phyloP scores from a whole-genome alignment of 164 flowering plant genomes.

The Chimonanthus salicifolius region DNA sequence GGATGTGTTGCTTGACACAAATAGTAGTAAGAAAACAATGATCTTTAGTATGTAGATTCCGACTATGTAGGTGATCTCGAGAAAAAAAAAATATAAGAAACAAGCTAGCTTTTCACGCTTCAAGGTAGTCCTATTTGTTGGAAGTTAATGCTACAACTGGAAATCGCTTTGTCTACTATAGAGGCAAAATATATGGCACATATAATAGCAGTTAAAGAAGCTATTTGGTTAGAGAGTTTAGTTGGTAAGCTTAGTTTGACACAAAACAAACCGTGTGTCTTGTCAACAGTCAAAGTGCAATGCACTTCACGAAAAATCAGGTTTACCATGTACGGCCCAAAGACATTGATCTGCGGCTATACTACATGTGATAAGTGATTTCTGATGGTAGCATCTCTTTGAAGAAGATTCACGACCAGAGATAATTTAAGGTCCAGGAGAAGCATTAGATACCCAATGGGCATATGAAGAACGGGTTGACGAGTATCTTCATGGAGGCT shows the following conservation, averaged over 20 bases:
- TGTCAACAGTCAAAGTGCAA: background rate
- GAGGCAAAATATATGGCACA: background rate
- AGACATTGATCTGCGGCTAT: constrained; percentile 3
- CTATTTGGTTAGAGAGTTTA: constrained; percentile 1
- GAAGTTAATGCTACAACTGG: background rate
- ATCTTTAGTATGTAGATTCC: constrained; percentile 1
- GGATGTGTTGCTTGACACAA: background rate
- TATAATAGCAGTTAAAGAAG: background rate
- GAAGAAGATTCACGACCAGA: background rate
- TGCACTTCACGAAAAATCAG: background rate
- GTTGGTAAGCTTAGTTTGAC: background rate
- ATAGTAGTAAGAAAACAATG: background rate
- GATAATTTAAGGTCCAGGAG: background rate
- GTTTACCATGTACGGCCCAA: background rate
- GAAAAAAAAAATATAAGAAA: background rate
- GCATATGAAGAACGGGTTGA: background rate
- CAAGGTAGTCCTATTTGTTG: constrained; percentile 4
- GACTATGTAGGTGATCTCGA: constrained; percentile 1
- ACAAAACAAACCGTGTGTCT: background rate
- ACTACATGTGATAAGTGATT: background rate
- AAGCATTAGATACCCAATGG: background rate
- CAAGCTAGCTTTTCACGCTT: background rate
- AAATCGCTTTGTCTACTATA: background rate
- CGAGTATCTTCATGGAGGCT: background rate
- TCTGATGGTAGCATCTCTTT: background rate